Evolutionary conservation across 768 basidiomycete species (phyloP), one percentile per base, ranked within the genome.

Genomic region (Basidioascus undulatus): DNA sequence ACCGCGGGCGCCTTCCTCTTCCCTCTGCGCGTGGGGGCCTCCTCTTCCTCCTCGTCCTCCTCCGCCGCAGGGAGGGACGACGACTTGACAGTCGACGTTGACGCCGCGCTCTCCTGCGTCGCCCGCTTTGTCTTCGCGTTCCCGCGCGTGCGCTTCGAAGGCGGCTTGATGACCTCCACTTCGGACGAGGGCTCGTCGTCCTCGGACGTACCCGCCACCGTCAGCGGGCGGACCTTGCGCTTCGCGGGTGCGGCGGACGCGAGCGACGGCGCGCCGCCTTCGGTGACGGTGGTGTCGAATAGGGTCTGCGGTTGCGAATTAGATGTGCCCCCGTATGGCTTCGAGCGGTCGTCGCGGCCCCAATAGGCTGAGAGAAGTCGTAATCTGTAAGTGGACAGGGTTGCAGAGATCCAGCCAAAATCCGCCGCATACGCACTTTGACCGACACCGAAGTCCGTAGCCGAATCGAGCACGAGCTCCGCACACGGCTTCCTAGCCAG

Each of bases 391-490:
- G 49, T 40, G 48, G 45, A 13, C 20, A 20, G n/a, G 18, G 30
- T 32, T 25, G 32, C 26, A 42, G 40, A 48, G 5, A 21, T 34
- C 21, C 15, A 9, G 27, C 32, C 41, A 37, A 36, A 18, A 20
- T 34, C 33, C 30, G 24, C n/a, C 12, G n/a, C 28, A 41, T 26
- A 11, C 47, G 32, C n/a, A 38, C 23, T 48, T 38, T 15, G 35
- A 33, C 16, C 12, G 8, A 7, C 21, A 26, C 19, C 33, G 18
- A 25, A 37, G 11, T 40, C 54, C 62, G 42, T 46, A 73, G 72
- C 57, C 32, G 63, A 51, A 4, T 68, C 71, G 46, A 70, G 58
- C 0, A 68, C 71, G 43, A 65, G 65, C 45, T 73, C 71, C 37
- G 65, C 63, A 4, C 66, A 65, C 12, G 68, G 64, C 37, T 52